Evolutionary conservation across 495 filamentous ascomycete species (phyloP).

Genomic region (Aspergillus egyptiacus): DNA sequence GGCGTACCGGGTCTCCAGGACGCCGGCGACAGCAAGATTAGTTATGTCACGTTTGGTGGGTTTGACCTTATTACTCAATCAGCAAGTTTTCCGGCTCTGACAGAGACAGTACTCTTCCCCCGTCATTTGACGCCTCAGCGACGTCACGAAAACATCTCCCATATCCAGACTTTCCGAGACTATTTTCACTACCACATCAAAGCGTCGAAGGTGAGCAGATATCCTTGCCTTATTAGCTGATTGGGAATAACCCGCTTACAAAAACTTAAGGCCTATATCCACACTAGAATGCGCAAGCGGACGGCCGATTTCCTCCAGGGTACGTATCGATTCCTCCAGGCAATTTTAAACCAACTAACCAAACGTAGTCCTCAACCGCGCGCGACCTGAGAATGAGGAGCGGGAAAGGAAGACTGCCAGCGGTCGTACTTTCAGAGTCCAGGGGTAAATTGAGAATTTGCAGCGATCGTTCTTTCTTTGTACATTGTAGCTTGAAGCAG

Average conservation of each 20-base stretch:
- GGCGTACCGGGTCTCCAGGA: slow-evolving; percentile 75
- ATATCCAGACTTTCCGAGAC: slow-evolving; percentile 99
- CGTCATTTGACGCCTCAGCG: slow-evolving; percentile 85
- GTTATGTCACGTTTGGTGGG: slow-evolving; percentile 95
- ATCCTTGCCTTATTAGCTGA: not conserved
- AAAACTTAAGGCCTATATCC: slow-evolving; percentile 74
- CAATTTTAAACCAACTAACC: slow-evolving; percentile 23
- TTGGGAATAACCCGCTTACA: slow-evolving; percentile 15
- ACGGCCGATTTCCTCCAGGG: slow-evolving; percentile 98
- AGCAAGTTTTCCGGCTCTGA: not conserved
- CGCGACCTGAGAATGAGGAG: slow-evolving; percentile 89
- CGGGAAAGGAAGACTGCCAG: slow-evolving; percentile 98
- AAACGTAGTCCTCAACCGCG: slow-evolving; percentile 71
- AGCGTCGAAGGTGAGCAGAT: slow-evolving; percentile 69
- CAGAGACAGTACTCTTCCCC: slow-evolving; percentile 77
- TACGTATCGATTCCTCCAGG: slow-evolving; percentile 28
- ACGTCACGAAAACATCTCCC: slow-evolving; percentile 90
- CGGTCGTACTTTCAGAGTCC: slow-evolving; percentile 86
- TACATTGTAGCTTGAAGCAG: slow-evolving; percentile 9
- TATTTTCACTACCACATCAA: slow-evolving; percentile 99
- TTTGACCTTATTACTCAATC: not conserved
- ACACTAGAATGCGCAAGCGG: slow-evolving; percentile 92
- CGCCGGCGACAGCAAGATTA: slow-evolving; percentile 69
- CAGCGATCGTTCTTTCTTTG: slow-evolving; percentile 15
- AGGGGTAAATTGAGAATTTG: slow-evolving; percentile 34